Conservation (phyloP, 2,329 filamentous ascomycete genomes). For the Ophiocordyceps polyrhachis-furcata region DNA sequence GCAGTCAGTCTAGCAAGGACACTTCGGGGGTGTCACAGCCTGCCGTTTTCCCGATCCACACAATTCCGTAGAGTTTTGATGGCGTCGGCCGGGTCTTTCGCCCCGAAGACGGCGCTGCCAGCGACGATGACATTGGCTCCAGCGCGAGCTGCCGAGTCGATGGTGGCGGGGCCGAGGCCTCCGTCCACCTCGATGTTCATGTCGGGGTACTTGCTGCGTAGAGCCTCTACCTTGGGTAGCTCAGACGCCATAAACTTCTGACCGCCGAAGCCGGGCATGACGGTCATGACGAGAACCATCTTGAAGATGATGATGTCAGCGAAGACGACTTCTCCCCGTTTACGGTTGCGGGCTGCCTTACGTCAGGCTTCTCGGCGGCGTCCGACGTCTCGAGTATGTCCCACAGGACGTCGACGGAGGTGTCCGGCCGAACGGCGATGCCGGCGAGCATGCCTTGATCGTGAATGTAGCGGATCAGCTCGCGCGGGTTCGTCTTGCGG, state of each 20-base stretch:
- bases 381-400: constrained; percentile 63
- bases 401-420: constrained; percentile 78
- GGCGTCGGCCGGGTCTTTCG: constrained; percentile 70
- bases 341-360: constrained; percentile 30
- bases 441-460: constrained; percentile 74
- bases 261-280: constrained; percentile 90
- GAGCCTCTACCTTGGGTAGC: constrained; percentile 76
- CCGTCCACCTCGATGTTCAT: constrained; percentile 97
- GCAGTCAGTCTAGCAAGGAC: background rate
- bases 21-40: constrained; percentile 12
- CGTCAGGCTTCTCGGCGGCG: constrained; percentile 68
- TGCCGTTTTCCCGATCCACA: constrained; percentile 43
- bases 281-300: constrained; percentile 99
- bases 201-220: constrained; percentile 71
- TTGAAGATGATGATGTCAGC: constrained; percentile 15
- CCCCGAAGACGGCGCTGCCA: constrained; percentile 88
- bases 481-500: constrained; percentile 59
- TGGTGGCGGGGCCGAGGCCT: constrained; percentile 70
- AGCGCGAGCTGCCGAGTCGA: constrained; percentile 84
- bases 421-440: constrained; percentile 89
- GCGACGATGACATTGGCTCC: constrained; percentile 97
- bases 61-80: constrained; percentile 64
- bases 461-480: constrained; percentile 83
- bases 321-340: background rate
- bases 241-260: constrained; percentile 98